Evolutionary conservation across 345 rosid genomes (phyloP).

Genomic region (Noccaea caerulescens): DNA sequence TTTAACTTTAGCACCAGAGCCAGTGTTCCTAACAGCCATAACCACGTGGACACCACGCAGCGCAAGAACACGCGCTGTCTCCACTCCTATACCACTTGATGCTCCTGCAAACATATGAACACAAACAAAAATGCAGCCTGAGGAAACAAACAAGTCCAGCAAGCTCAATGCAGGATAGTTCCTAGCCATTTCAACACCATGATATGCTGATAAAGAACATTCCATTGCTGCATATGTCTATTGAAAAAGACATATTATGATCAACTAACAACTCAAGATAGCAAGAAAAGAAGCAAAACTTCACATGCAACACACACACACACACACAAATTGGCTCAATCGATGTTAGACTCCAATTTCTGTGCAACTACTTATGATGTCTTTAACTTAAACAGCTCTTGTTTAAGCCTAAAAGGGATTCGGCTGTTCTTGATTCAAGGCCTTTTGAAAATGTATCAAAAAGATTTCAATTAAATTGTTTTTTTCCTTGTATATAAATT

Average conservation of each 20-base stretch:
- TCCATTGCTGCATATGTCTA: background rate
- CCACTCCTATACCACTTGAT: constrained; percentile 69
- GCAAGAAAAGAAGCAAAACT: background rate
- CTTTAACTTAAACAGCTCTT: background rate
- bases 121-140: background rate
- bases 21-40: constrained; percentile 65
- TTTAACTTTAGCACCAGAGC: constrained; percentile 52
- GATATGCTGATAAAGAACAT: background rate
- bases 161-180: background rate
- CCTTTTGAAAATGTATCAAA: background rate
- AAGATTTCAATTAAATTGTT: no score
- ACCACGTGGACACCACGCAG: constrained; percentile 66
- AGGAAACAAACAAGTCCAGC: background rate
- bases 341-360: background rate
- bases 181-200: background rate
- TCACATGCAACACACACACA: background rate
- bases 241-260: background rate
- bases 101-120: constrained; percentile 50
- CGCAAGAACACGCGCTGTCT: constrained; percentile 71
- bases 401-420: background rate
- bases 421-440: background rate
- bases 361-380: background rate
- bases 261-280: background rate
- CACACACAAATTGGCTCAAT: background rate
- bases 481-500: no score